A percentile compares a stretch with the other conserved stretches of the same genome.
These are phyloP conservation scores for Theileria sp. DNA, from an alignment of 169 alveolate genomes.

Conservation along the genomic window DNA sequence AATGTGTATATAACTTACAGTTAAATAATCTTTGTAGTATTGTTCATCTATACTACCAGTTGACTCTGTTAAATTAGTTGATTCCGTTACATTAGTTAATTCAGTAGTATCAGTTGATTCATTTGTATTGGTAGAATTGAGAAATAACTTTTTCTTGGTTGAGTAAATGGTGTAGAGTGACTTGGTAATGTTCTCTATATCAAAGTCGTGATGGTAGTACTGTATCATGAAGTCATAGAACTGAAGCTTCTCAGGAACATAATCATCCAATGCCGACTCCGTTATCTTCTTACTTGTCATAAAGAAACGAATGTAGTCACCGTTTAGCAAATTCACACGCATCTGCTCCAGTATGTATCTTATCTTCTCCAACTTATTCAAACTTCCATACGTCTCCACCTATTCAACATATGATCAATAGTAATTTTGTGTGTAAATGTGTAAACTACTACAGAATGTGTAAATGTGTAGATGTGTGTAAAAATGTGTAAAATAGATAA, in stretches of 20 bases:
- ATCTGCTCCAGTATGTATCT: slow-evolving; percentile 73
- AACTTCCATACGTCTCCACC: slow-evolving; percentile 74
- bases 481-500: too few species aligned
- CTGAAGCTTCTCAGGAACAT: slow-evolving; percentile 46
- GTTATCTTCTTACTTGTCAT: slow-evolving; percentile 72
- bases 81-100: too few species aligned
- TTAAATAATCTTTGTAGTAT: not conserved
- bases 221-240: slow-evolving; percentile 73
- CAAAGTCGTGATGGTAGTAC: slow-evolving; percentile 63
- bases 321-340: slow-evolving; percentile 69
- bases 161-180: not conserved
- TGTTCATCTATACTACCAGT: not conserved
- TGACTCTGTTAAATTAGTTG: too few species aligned
- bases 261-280: slow-evolving; percentile 63
- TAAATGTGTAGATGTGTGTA: too few species aligned
- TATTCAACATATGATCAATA: too few species aligned
- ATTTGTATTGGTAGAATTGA: not conserved
- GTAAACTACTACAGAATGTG: too few species aligned
- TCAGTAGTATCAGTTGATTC: too few species aligned
- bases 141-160: not conserved
- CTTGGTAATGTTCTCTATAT: not conserved
- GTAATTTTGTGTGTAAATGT: too few species aligned
- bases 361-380: slow-evolving; percentile 68
- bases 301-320: slow-evolving; percentile 73
- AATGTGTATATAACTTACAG: not conserved